phyloP scores from a whole-genome alignment of 129 eudicot species.

The Saussurea involucrata region DNA sequence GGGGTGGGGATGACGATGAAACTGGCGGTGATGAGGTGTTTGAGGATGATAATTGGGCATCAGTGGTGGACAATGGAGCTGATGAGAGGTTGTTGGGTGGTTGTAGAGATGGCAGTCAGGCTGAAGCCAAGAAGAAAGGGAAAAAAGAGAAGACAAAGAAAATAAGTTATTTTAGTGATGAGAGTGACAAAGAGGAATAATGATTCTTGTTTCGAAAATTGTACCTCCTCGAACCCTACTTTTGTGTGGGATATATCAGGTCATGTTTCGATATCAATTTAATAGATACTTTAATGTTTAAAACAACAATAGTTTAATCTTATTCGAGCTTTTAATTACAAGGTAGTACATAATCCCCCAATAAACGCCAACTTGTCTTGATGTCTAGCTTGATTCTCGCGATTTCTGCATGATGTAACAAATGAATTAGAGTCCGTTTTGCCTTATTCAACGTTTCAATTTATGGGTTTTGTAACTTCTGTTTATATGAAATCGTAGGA shows the following conservation, averaged over 20 bases:
- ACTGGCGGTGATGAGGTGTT: constrained; percentile 49
- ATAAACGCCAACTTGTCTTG: not conserved
- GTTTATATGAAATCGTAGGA: not conserved
- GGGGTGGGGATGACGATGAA: constrained; percentile 44
- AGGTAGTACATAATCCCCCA: not conserved
- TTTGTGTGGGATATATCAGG: not conserved
- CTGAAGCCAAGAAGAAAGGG: constrained; percentile 29
- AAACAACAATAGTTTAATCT: not conserved
- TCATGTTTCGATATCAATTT: not conserved
- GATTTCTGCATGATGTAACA: constrained; percentile 24
- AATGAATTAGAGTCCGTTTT: constrained; percentile 1
- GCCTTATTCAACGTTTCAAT: not conserved
- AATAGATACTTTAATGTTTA: not conserved
- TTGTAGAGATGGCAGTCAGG: constrained; percentile 30
- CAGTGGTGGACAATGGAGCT: constrained; percentile 76
- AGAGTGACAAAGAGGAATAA: constrained; percentile 88
- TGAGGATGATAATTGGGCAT: constrained; percentile 94
- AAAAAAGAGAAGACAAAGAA: constrained; percentile 50
- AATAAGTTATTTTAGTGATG: constrained; percentile 78
- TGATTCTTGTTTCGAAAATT: constrained; percentile 29
- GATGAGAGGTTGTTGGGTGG: constrained; percentile 78
- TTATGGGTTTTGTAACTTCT: not conserved
- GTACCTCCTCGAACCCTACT: not conserved
- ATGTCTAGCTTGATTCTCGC: constrained; percentile 22
- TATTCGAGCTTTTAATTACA: constrained; percentile 1